Evolutionary conservation across 2,329 filamentous ascomycete genomes (phyloP), one percentile per base, ranked within the genome.

Genomic region (Colletotrichum sp.): DNA sequence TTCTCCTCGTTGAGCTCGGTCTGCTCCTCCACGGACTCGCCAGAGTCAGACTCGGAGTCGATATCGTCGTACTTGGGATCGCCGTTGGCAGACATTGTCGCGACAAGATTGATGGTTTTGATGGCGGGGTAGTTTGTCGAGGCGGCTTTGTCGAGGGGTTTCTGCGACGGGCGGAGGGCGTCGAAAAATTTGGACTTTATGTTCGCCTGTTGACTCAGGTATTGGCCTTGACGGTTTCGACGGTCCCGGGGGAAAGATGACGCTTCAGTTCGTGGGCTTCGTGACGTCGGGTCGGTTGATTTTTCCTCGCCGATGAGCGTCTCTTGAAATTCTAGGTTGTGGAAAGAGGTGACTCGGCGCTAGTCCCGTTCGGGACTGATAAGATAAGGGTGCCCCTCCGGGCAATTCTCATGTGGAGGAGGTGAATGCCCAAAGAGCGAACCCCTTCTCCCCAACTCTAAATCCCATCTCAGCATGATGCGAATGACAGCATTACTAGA

Each of bases 1-100:
- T 94, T 93, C 81, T 93, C 89, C 70, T 92, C 89, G 63, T 56
- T 68, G 63, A 73, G 24, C 64, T 85, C 79, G 67, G 91, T 90
- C 76, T 92, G 87, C 79, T 90, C 85, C 77, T 92, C 88, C 78
- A 91, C 83, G 72, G 92, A 94, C 83, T 95, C 94, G 82, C 87
- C 90, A 65, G 89, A 91, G 82, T 90, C 90, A 67, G 90, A 92
- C 79, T 95, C 94, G 78, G 93, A 94, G 82, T 95, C 93, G 81
- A 95, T 90, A 81, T 95, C 93, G 84, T 95, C 91, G 85, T 91
- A 91, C 84, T 92, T 93, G 83, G 80, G 83, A 79, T 94, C 92
- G 74, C 88, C 89, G 87, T 88, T 88, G 83, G 86, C 85, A 83
- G 89, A 87, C 89, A 91, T 91, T 81, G 77, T 85, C 73, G 69